A percentile compares a stretch with the other conserved stretches of the same genome.
phyloP scores from a whole-genome alignment of 371 early-diverging fungal genomes.

The Rhizopus delemar region DNA sequence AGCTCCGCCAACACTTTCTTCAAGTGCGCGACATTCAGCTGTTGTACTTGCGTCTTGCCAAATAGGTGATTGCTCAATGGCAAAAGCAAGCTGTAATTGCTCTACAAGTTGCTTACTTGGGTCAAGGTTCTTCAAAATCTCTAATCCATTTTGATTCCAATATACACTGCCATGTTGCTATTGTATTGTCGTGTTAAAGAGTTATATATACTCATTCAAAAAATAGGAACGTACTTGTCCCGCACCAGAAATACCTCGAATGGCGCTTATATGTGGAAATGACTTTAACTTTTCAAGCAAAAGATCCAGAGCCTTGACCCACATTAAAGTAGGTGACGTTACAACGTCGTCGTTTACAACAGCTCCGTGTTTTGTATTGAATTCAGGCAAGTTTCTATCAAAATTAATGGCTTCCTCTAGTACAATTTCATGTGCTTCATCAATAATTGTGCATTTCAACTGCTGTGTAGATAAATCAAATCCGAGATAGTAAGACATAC shows the following conservation, averaged over 20 bases:
- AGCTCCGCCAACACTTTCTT: conserved; percentile 61
- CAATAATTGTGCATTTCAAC: conserved; percentile 68
- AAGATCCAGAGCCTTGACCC: conserved; percentile 75
- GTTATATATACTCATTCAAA: neutral
- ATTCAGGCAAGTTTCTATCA: conserved; percentile 62
- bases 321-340: conserved; percentile 76
- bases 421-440: conserved; percentile 33
- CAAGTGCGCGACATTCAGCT: conserved; percentile 63
- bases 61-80: conserved; percentile 70
- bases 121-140: conserved; percentile 42
- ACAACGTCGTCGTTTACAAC: conserved; percentile 50
- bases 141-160: conserved; percentile 59
- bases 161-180: conserved; percentile 87
- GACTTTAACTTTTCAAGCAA: conserved; percentile 50
- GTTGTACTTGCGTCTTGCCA: conserved; percentile 86
- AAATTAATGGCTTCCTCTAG: conserved; percentile 56
- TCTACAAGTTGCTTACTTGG: conserved; percentile 33
- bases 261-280: conserved; percentile 32
- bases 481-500: conserved; percentile 53
- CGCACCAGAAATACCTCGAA: conserved; percentile 68
- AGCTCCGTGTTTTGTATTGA: conserved; percentile 55
- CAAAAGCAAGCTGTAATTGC: conserved; percentile 64
- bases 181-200: neutral
- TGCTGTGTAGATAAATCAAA: conserved; percentile 82
- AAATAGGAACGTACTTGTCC: conserved; percentile 57